A percentile compares a stretch with the other conserved stretches of the same genome.
phyloP scores from a whole-genome alignment of 2,329 filamentous ascomycete genomes.

The Lachnellula cervina region DNA sequence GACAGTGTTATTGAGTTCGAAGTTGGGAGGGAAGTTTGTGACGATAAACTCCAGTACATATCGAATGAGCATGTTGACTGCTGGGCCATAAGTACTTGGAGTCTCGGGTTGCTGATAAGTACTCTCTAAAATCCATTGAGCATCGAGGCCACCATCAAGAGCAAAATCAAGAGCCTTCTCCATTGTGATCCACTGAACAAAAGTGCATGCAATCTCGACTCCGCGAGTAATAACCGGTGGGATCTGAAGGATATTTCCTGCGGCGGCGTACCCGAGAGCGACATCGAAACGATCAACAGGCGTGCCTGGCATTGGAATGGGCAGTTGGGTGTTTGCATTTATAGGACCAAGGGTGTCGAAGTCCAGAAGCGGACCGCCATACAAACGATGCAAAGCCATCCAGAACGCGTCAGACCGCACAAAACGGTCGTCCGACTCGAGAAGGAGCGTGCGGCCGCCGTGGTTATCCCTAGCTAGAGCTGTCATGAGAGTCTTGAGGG shows the following conservation, averaged over 20 bases:
- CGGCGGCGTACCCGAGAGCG: conserved; percentile 60
- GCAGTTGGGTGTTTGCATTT: conserved; percentile 15
- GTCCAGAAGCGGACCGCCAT: conserved; percentile 47
- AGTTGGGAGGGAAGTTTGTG: conserved; percentile 54
- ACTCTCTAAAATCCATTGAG: conserved; percentile 32
- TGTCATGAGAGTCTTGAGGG: conserved; percentile 33
- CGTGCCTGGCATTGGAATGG: conserved; percentile 36
- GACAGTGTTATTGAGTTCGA: conserved; percentile 51
- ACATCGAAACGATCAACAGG: conserved; percentile 45
- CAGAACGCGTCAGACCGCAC: conserved; percentile 52
- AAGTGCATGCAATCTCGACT: conserved; percentile 52
- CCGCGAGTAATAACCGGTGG: conserved; percentile 52
- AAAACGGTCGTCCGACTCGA: conserved; percentile 49
- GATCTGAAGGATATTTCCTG: conserved; percentile 54
- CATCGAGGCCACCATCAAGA: conserved; percentile 41
- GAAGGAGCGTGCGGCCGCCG: conserved; percentile 35
- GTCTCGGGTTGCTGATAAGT: conserved; percentile 24
- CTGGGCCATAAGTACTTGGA: conserved; percentile 49
- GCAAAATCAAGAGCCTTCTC: conserved; percentile 58
- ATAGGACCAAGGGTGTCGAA: conserved; percentile 17
- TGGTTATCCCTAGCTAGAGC: conserved; percentile 26
- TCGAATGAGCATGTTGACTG: conserved; percentile 50
- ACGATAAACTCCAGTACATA: conserved; percentile 55
- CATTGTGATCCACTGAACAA: conserved; percentile 59
- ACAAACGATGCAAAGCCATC: conserved; percentile 52